A percentile compares a stretch with the other conserved stretches of the same genome.
Conservation (phyloP, 352 stramenopile genomes). For the Albugo candida region DNA sequence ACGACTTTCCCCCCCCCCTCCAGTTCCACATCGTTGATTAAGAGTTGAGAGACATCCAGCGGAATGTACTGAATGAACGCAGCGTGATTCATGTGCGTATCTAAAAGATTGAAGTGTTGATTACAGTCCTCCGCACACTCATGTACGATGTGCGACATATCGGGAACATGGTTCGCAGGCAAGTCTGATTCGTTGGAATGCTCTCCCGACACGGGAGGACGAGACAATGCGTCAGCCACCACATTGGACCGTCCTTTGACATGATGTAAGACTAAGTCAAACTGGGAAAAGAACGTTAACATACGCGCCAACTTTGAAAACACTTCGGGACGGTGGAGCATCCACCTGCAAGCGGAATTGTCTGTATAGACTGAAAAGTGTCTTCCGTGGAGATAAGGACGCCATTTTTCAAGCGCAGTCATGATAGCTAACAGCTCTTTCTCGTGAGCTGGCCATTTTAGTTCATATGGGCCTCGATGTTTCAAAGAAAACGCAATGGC, state of each 20-base stretch:
- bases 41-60: too few species aligned
- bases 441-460: not conserved
- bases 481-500: not conserved
- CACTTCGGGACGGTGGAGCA: conserved; percentile 4
- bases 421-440: conserved; percentile 1
- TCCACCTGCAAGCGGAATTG: conserved; percentile 7
- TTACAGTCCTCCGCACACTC: too few species aligned
- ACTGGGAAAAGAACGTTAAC: conserved; percentile 6
- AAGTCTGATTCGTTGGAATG: too few species aligned
- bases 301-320: conserved; percentile 5
- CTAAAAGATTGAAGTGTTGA: too few species aligned
- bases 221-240: too few species aligned
- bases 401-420: conserved; percentile 6
- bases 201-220: too few species aligned
- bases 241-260: conserved; percentile 4
- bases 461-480: conserved; percentile 1
- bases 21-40: too few species aligned
- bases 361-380: conserved; percentile 3
- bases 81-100: too few species aligned
- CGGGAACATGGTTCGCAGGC: too few species aligned
- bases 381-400: conserved; percentile 1
- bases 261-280: conserved; percentile 6
- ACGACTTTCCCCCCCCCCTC: too few species aligned
- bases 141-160: too few species aligned
- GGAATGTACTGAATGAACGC: too few species aligned